Evolutionary conservation across 2,329 filamentous ascomycete species (phyloP).

Genomic region (Aspergillus unguis): DNA sequence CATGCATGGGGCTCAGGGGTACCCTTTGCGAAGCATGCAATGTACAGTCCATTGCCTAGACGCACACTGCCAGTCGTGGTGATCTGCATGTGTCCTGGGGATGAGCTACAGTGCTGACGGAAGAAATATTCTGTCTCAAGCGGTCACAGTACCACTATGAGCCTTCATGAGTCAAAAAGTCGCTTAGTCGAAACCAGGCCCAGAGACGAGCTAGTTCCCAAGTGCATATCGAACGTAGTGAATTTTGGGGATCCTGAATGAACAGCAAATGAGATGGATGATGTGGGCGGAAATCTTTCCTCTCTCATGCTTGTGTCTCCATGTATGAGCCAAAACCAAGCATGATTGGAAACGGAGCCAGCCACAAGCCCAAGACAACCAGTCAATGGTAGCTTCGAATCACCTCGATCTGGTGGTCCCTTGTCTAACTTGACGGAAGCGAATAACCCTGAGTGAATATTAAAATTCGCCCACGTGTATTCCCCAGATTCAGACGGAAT

Average conservation of each 20-base stretch:
- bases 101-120: constrained; percentile 10
- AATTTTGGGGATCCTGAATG: too few relatives aligned
- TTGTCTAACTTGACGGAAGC: neutral
- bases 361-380: constrained; percentile 15
- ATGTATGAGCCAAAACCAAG: constrained; percentile 12
- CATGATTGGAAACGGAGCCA: constrained; percentile 20
- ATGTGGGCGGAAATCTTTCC: constrained; percentile 6
- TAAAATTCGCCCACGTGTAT: constrained; percentile 19
- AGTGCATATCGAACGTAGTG: too few relatives aligned
- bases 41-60: neutral
- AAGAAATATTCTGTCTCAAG: neutral
- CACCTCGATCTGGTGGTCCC: constrained; percentile 1
- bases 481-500: constrained; percentile 9
- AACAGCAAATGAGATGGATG: constrained; percentile 6
- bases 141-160: neutral
- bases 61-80: neutral
- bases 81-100: constrained; percentile 7
- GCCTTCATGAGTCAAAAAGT: neutral
- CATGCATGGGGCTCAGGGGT: constrained; percentile 24
- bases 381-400: constrained; percentile 10
- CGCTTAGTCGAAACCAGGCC: neutral
- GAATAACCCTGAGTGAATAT: constrained; percentile 8
- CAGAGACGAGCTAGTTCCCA: too few relatives aligned
- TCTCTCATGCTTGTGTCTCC: constrained; percentile 6
- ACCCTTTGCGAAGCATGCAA: constrained; percentile 6